Evolutionary conservation across 306 rosid species (phyloP).

Genomic region (Carpinus fangiana): DNA sequence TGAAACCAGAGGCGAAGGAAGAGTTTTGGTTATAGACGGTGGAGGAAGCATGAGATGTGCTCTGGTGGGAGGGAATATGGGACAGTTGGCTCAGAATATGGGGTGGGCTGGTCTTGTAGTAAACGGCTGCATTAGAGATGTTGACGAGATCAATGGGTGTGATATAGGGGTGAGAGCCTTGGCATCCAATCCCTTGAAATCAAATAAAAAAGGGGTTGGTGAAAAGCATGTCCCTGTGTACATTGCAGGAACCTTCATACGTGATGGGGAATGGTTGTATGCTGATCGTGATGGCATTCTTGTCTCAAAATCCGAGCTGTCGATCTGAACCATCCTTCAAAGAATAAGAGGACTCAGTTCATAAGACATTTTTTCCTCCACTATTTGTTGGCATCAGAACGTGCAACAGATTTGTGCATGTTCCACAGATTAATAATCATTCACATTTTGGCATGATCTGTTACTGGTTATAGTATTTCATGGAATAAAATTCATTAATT

Average conservation of each 20-base stretch:
- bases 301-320: conserved; percentile 32
- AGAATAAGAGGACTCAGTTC: neutral
- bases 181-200: conserved; percentile 49
- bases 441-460: too few relatives aligned
- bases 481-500: too few relatives aligned
- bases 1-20: conserved; percentile 48
- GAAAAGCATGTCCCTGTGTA: conserved; percentile 37
- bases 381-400: too few relatives aligned
- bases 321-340: conserved; percentile 18
- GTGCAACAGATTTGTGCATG: too few relatives aligned
- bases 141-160: conserved; percentile 49
- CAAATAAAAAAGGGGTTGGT: conserved; percentile 42
- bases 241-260: conserved; percentile 43
- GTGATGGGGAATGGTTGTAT: conserved; percentile 55
- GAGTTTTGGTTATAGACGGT: conserved; percentile 50
- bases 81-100: conserved; percentile 44
- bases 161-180: conserved; percentile 55
- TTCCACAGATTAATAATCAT: too few relatives aligned
- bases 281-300: conserved; percentile 47
- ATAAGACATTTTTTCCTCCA: neutral
- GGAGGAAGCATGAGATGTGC: conserved; percentile 56
- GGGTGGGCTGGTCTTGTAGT: conserved; percentile 57
- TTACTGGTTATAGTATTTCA: too few relatives aligned
- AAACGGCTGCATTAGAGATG: conserved; percentile 59
- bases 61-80: conserved; percentile 55